Conservation (phyloP, 768 basidiomycete species). For the Rhodotorula paludigena region DNA sequence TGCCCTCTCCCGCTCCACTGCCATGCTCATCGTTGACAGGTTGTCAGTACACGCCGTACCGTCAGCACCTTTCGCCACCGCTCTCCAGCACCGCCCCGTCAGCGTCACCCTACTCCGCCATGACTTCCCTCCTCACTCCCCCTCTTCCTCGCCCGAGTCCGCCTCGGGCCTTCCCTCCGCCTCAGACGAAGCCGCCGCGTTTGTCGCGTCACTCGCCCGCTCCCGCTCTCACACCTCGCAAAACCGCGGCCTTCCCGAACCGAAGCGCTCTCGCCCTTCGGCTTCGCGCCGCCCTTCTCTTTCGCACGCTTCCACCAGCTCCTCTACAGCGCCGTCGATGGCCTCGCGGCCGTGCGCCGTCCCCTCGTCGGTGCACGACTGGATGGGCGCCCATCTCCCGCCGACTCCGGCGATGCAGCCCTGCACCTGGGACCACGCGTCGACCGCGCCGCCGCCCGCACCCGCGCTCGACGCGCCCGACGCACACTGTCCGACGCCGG, state of each 20-base stretch:
- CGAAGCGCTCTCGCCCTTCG: conserved; percentile 7
- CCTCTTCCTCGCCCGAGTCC: background rate
- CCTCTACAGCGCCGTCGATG: too few relatives aligned
- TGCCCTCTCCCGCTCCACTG: background rate
- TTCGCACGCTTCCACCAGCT: background rate
- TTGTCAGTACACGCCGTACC: background rate
- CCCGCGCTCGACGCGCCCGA: background rate
- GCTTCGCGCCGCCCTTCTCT: background rate
- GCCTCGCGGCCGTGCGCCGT: background rate
- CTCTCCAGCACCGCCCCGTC: background rate
- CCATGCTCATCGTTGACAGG: background rate
- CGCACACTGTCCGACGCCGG: conserved; percentile 15
- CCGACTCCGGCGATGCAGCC: background rate
- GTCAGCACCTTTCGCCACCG: background rate
- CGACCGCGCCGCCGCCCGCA: background rate
- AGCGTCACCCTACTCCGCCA: background rate
- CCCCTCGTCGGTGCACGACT: background rate
- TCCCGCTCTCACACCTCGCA: conserved; percentile 8
- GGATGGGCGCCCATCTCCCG: background rate
- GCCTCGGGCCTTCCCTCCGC: background rate
- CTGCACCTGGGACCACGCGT: background rate
- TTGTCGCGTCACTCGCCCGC: background rate
- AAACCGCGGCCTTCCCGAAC: background rate
- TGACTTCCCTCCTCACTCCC: conserved; percentile 7
- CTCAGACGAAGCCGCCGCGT: background rate